Conservation (phyloP, 805 yeast species). For the Cyberlindnera suaveolens region DNA sequence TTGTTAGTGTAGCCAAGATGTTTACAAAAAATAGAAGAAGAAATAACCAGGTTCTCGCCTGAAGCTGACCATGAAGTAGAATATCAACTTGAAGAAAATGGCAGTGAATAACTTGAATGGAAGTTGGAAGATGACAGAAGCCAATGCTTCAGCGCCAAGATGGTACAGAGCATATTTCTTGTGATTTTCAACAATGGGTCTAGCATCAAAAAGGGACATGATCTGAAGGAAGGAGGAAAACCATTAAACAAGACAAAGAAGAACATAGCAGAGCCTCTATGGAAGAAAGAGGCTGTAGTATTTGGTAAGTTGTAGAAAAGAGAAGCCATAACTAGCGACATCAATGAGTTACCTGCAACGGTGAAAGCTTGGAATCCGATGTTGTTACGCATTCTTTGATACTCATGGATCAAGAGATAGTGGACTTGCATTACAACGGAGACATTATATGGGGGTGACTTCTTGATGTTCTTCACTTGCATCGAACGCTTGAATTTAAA, state of each 20-base stretch:
- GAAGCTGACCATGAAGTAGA: conserved; percentile 50
- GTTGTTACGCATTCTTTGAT: too few relatives aligned
- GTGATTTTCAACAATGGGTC: conserved; percentile 58
- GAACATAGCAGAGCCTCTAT: conserved; percentile 60
- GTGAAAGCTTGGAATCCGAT: too few relatives aligned
- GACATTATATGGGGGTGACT: too few relatives aligned
- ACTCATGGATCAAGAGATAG: too few relatives aligned
- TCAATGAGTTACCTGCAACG: too few relatives aligned
- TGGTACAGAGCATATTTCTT: conserved; percentile 51
- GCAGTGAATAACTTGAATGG: conserved; percentile 44
- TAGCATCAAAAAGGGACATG: conserved; percentile 25
- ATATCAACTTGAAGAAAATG: conserved; percentile 40
- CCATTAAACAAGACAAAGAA: conserved; percentile 63
- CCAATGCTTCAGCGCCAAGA: conserved; percentile 60
- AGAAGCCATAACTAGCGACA: too few relatives aligned
- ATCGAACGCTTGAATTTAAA: too few relatives aligned
- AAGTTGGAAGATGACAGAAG: conserved; percentile 53
- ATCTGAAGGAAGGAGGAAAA: conserved; percentile 60
- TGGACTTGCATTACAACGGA: too few relatives aligned
- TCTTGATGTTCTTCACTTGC: too few relatives aligned
- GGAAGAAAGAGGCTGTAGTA: conserved; percentile 42
- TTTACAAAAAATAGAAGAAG: conserved; percentile 46
- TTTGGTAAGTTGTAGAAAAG: too few relatives aligned
- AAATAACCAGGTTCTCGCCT: conserved; percentile 48
- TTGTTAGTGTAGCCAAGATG: conserved; percentile 37